Percentiles rank a stretch among this genome's conserved stretches.
phyloP scores from a whole-genome alignment of 192 early-diverging fungal species.

The Rhizophagus prolifer region DNA sequence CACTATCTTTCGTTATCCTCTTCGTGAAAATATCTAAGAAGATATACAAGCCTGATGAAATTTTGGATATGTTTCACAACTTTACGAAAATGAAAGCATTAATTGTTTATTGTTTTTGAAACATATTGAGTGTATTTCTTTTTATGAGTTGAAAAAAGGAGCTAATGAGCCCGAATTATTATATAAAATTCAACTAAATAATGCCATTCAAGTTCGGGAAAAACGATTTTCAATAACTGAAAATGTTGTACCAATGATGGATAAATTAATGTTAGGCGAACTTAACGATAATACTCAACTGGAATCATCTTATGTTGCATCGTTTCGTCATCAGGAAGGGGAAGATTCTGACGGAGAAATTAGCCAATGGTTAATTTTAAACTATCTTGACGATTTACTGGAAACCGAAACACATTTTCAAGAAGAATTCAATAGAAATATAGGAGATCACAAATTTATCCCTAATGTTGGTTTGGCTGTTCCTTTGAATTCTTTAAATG shows the following conservation, averaged over 20 bases:
- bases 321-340: background rate
- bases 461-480: conserved; percentile 44
- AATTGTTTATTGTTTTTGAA: conserved; percentile 39
- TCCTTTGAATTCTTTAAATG: conserved; percentile 3
- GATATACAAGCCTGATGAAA: conserved; percentile 27
- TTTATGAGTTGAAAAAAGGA: conserved; percentile 35
- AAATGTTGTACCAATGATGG: conserved; percentile 14
- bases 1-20: conserved; percentile 42
- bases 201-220: conserved; percentile 26
- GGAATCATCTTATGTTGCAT: conserved; percentile 18
- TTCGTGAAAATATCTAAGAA: conserved; percentile 35
- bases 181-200: conserved; percentile 33
- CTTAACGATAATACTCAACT: background rate
- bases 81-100: conserved; percentile 30
- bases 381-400: conserved; percentile 29
- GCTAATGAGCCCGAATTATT: conserved; percentile 4
- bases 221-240: background rate
- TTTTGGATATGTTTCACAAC: conserved; percentile 33
- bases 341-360: background rate
- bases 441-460: conserved; percentile 33
- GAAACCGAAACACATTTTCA: conserved; percentile 15
- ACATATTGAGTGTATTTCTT: conserved; percentile 33
- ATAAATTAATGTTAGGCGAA: background rate
- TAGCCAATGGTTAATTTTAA: conserved; percentile 28
- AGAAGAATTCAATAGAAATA: background rate